Conservation (phyloP, 345 rosid species). For the Corymbia maculata region DNA sequence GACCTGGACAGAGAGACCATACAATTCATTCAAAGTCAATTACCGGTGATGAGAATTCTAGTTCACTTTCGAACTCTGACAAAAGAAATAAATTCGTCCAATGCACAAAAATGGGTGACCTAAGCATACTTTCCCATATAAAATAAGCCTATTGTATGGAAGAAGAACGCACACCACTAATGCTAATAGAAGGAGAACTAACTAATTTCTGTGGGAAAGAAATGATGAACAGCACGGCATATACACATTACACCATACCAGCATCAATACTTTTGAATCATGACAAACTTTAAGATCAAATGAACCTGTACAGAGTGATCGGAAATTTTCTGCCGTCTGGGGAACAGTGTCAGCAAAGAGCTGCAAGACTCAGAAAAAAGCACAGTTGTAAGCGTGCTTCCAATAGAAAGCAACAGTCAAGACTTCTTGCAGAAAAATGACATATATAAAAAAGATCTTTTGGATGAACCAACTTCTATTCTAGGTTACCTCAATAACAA, state of each 20-base stretch:
- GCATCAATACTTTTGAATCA: neutral
- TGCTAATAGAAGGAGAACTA: neutral
- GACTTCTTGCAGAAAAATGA: neutral
- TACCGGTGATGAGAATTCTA: neutral
- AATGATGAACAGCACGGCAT: neutral
- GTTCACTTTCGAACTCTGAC: neutral
- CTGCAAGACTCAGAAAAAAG: conserved; percentile 23
- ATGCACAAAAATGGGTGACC: neutral
- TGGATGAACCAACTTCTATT: neutral
- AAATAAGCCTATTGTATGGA: neutral
- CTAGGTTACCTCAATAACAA: conserved; percentile 71
- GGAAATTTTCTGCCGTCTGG: conserved; percentile 89
- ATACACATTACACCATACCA: neutral
- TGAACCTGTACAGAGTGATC: conserved; percentile 91
- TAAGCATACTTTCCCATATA: neutral
- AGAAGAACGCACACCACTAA: neutral
- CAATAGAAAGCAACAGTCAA: neutral
- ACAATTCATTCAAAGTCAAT: neutral
- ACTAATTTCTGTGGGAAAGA: neutral
- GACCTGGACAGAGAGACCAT: neutral
- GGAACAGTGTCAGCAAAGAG: conserved; percentile 90
- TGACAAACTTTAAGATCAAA: neutral
- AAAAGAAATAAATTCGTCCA: neutral
- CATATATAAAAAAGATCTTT: neutral
- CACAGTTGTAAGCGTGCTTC: neutral